phyloP scores from a whole-genome alignment of 768 basidiomycete genomes.

The Inosperma sp. region DNA sequence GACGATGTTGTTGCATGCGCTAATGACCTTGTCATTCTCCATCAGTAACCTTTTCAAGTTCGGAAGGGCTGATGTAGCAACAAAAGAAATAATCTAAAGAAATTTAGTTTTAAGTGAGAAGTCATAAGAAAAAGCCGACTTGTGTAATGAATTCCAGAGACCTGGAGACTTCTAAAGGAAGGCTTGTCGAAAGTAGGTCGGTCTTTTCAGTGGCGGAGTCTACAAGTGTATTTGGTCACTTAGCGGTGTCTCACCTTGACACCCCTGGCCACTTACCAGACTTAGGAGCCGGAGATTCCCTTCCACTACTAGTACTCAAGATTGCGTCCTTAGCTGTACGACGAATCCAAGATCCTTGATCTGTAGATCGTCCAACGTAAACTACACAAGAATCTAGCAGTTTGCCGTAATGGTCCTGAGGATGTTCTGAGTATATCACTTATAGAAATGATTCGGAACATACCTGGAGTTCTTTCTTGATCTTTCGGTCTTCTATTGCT shows the following conservation, averaged over 20 bases:
- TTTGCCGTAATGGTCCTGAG: slow-evolving; percentile 77
- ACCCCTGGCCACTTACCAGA: slow-evolving; percentile 36
- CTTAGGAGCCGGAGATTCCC: slow-evolving; percentile 64
- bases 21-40: slow-evolving; percentile 78
- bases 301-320: slow-evolving; percentile 46
- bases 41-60: slow-evolving; percentile 72
- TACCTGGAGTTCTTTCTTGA: slow-evolving; percentile 88
- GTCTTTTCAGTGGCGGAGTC: slow-evolving; percentile 61
- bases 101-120: slow-evolving; percentile 9
- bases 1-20: slow-evolving; percentile 77
- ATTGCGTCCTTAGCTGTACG: slow-evolving; percentile 60
- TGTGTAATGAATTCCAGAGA: slow-evolving; percentile 44
- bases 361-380: slow-evolving; percentile 67
- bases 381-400: slow-evolving; percentile 75
- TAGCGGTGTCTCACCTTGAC: neutral
- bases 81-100: slow-evolving; percentile 64
- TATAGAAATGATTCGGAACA: neutral
- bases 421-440: neutral
- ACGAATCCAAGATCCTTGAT: slow-evolving; percentile 77
- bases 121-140: slow-evolving; percentile 28
- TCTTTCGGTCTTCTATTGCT: slow-evolving; percentile 82
- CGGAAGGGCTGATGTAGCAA: slow-evolving; percentile 66
- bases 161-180: slow-evolving; percentile 32
- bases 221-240: slow-evolving; percentile 10
- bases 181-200: slow-evolving; percentile 40